A percentile compares a stretch with the other conserved stretches of the same genome.
These are phyloP conservation scores for Apostasia ramifera DNA, from an alignment of 106 monocot species.

Conservation along the genomic window DNA sequence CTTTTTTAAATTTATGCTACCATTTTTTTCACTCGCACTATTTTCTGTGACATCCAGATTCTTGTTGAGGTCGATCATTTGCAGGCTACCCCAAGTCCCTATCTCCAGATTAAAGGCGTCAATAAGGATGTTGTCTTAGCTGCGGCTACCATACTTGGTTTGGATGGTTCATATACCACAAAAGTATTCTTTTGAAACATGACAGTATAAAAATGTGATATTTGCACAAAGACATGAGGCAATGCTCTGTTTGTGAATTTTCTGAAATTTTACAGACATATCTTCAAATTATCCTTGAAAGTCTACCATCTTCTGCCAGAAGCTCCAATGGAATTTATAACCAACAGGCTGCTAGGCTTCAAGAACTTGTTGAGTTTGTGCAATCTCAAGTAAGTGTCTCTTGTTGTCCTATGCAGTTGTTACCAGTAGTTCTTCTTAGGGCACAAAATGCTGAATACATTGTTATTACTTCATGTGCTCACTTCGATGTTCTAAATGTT, in stretches of 20 bases:
- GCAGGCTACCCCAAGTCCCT: conserved; percentile 60
- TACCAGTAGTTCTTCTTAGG: no score
- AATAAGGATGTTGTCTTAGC: conserved; percentile 78
- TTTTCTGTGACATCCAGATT: conserved; percentile 30
- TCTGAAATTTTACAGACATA: conserved; percentile 51
- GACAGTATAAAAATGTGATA: not conserved
- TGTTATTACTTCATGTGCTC: no score
- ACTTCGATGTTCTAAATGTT: no score
- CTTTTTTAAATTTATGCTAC: not conserved
- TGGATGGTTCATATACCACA: conserved; percentile 95
- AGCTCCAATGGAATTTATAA: conserved; percentile 63
- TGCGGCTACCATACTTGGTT: conserved; percentile 63
- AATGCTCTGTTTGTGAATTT: not conserved
- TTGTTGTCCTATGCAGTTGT: not conserved
- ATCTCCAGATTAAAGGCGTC: conserved; percentile 92
- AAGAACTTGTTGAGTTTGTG: conserved; percentile 85
- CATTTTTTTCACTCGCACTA: not conserved
- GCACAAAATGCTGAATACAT: no score
- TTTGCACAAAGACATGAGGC: not conserved
- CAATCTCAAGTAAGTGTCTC: conserved; percentile 59
- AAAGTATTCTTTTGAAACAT: conserved; percentile 45
- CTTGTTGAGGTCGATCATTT: conserved; percentile 96
- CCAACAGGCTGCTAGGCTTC: conserved; percentile 82
- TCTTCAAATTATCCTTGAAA: conserved; percentile 93
- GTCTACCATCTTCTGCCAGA: conserved; percentile 59